A percentile compares a stretch with the other conserved stretches of the same genome.
Conservation (phyloP, 805 yeast genomes). For the Debaryomyces hansenii region DNA sequence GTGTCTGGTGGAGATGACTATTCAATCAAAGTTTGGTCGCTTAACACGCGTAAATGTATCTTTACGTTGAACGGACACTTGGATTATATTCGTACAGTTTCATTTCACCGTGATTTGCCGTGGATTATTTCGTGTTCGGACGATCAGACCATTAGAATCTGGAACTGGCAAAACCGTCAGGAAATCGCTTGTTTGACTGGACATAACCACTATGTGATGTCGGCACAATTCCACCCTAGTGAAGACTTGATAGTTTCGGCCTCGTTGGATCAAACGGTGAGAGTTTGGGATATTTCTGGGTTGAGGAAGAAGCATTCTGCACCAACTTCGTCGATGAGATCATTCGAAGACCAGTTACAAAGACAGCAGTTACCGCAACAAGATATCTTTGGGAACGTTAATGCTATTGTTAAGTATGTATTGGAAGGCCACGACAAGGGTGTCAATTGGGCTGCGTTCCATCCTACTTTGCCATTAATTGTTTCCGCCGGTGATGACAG, state of each 20-base stretch:
- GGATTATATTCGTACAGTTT: slow-evolving; percentile 92
- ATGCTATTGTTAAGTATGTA: slow-evolving; percentile 92
- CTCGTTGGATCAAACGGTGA: slow-evolving; percentile 95
- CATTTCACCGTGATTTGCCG: slow-evolving; percentile 93
- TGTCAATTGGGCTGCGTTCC: slow-evolving; percentile 98
- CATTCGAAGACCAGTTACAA: slow-evolving; percentile 53
- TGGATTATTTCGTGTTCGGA: slow-evolving; percentile 97
- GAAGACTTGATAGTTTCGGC: slow-evolving; percentile 95
- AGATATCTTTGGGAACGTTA: slow-evolving; percentile 92
- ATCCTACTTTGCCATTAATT: slow-evolving; percentile 91
- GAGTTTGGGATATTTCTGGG: slow-evolving; percentile 98
- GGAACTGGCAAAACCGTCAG: slow-evolving; percentile 99
- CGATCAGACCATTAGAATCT: slow-evolving; percentile 96
- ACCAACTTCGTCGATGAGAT: slow-evolving; percentile 44
- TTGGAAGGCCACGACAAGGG: slow-evolving; percentile 98
- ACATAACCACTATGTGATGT: slow-evolving; percentile 97
- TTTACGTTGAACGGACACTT: slow-evolving; percentile 91
- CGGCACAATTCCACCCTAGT: slow-evolving; percentile 95
- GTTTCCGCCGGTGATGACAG: slow-evolving; percentile 97
- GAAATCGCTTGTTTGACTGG: slow-evolving; percentile 97
- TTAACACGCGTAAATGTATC: slow-evolving; percentile 85
- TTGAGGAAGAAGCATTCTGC: slow-evolving; percentile 95
- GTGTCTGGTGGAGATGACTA: slow-evolving; percentile 98
- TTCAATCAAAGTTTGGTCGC: slow-evolving; percentile 93
- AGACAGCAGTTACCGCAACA: slow-evolving; percentile 75